Base-by-base conservation (phyloP, 1,284 basidiomycete species). In the Cryptococcus maquisensis region DNA sequence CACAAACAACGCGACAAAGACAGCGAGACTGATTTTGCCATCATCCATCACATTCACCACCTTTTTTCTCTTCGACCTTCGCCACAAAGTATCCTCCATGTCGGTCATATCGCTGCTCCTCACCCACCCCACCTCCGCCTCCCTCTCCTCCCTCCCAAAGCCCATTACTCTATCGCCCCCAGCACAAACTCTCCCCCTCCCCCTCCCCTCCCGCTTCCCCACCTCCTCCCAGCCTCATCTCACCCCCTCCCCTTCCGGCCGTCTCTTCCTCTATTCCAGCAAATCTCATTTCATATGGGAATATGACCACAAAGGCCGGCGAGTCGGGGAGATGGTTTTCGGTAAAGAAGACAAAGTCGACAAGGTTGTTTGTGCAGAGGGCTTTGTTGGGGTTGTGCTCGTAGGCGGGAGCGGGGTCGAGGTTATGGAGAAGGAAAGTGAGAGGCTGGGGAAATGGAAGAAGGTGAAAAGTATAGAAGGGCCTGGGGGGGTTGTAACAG, bases 51-150 rank as follows among this genome's bases (percentile, higher is more conserved):
- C n/a, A n/a, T 40, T 7, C 20, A 18, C 28, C n/a, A n/a, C n/a
- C n/a, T n/a, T n/a, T n/a, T 32, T 32, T n/a, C 12, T 42, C 15
- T 3, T 18, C 15, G 15, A 20, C 10, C 40, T 42, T 18, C 5
- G n/a, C 40, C n/a, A 32, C 28, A 32, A 32, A 18, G 6, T 5
- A 42, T 63, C n/a, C n/a, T n/a, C n/a, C 18, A 71, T 65, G 41
- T 51, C 32, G n/a, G n/a, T n/a, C 4, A 61, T 54, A 26, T 56
- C 55, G 26, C 39, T 44, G 2, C 64, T 64, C 37, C 58, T 58
- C 13, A 48, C 41, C 9, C 69, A 62, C 58, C 65, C 49, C 13
- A 36, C 55, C 45, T 66, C 64, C 32, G 70, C 44, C 41, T 69
- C 68, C 43, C 41, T 47, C 8, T 60, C 36, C 9, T 51, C 61